Evolutionary conservation across 164 flowering plant species (phyloP).

Genomic region (Tetrastigma voinierianum): DNA sequence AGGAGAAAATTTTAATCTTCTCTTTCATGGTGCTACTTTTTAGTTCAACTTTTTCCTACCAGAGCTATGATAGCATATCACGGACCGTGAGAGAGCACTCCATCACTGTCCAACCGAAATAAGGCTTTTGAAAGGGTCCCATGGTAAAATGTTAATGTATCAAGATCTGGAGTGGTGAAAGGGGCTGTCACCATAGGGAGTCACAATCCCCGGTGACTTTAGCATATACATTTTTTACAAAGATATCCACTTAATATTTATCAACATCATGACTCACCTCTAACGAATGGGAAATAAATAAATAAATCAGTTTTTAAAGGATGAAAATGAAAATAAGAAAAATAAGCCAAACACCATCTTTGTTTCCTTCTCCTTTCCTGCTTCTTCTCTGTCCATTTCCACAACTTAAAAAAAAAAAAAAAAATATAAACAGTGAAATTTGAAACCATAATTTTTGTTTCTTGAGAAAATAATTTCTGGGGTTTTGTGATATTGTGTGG

Average conservation of each 20-base stretch:
- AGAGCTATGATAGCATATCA: too few species aligned
- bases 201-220: constrained; percentile 10
- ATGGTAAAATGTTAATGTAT: not conserved
- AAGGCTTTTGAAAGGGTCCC: too few species aligned
- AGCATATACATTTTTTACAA: not conserved
- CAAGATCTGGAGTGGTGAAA: constrained; percentile 19
- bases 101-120: too few species aligned
- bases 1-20: too few species aligned
- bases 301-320: not conserved
- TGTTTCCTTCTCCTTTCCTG: constrained; percentile 24
- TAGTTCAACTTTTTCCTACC: too few species aligned
- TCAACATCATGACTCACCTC: constrained; percentile 28
- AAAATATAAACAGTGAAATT: not conserved
- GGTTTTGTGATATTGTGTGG: constrained; percentile 1
- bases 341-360: constrained; percentile 17
- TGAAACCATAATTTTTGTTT: not conserved
- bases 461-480: not conserved
- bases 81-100: too few species aligned
- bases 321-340: constrained; percentile 1
- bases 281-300: not conserved
- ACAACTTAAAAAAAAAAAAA: too few species aligned
- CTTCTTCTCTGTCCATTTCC: too few species aligned
- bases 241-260: constrained; percentile 14
- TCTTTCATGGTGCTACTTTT: too few species aligned
- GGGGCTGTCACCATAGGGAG: constrained; percentile 12